These are phyloP conservation scores for Aspergillus leporis DNA, from an alignment of 495 filamentous ascomycete genomes.

Conservation along the genomic window DNA sequence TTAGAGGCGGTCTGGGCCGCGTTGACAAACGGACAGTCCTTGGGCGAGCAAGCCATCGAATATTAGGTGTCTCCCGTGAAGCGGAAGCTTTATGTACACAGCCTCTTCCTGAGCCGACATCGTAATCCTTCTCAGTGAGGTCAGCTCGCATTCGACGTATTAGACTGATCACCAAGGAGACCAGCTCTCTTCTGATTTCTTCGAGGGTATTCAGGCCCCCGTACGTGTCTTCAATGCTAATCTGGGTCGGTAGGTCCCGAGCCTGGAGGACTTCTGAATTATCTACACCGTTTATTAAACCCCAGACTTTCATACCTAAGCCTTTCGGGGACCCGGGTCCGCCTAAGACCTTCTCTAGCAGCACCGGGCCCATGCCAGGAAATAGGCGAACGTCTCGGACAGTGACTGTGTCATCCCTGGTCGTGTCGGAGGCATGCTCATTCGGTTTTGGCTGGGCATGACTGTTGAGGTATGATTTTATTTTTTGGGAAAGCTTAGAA, in stretches of 20 bases:
- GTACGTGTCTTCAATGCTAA: slow-evolving; percentile 94
- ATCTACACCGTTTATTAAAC: slow-evolving; percentile 73
- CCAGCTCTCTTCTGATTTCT: slow-evolving; percentile 64
- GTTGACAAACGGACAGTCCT: slow-evolving; percentile 78
- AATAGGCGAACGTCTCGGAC: slow-evolving; percentile 64
- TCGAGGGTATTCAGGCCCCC: slow-evolving; percentile 60
- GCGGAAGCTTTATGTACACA: not conserved
- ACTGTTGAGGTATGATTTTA: slow-evolving; percentile 57
- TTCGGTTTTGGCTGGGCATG: not conserved
- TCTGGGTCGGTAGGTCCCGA: slow-evolving; percentile 76
- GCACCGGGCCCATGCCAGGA: slow-evolving; percentile 57
- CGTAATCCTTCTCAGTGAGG: slow-evolving; percentile 57
- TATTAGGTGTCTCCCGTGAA: slow-evolving; percentile 7
- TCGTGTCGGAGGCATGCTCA: slow-evolving; percentile 39
- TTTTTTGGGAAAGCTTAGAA: slow-evolving; percentile 68
- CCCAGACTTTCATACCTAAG: slow-evolving; percentile 69
- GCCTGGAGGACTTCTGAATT: slow-evolving; percentile 67
- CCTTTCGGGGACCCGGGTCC: slow-evolving; percentile 68
- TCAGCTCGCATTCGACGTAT: slow-evolving; percentile 78
- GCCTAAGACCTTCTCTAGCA: slow-evolving; percentile 64
- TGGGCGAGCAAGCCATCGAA: slow-evolving; percentile 67
- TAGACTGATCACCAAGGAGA: slow-evolving; percentile 63
- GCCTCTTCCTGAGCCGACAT: slow-evolving; percentile 19
- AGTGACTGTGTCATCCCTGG: slow-evolving; percentile 56
- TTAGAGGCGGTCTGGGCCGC: slow-evolving; percentile 59